phyloP scores from a whole-genome alignment of 2,329 filamentous ascomycete species.

The Aspergillus persii region DNA sequence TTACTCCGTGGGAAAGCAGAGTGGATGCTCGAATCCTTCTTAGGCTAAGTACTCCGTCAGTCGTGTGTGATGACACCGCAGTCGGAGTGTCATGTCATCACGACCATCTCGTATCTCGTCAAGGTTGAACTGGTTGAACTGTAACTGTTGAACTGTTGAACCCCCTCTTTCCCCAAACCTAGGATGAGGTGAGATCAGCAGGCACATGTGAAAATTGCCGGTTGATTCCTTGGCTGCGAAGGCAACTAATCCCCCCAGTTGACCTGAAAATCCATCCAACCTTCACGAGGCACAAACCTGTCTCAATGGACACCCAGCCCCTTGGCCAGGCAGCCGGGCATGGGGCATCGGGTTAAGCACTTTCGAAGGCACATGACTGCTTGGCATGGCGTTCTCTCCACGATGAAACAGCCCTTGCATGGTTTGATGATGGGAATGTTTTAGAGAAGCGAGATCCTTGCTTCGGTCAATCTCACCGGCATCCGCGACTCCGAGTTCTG shows the following conservation, averaged over 20 bases:
- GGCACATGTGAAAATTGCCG: neutral
- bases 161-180: neutral
- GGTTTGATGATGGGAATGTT: neutral
- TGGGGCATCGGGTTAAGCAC: neutral
- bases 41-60: too few species aligned
- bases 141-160: too few species aligned
- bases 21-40: neutral
- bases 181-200: neutral
- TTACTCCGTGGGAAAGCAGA: too few species aligned
- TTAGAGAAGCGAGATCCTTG: neutral
- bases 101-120: neutral
- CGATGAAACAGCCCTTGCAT: neutral
- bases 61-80: neutral
- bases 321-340: neutral
- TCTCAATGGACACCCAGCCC: too few species aligned
- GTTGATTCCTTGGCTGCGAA: neutral
- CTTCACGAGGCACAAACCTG: neutral
- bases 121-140: neutral
- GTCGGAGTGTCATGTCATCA: neutral
- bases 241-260: neutral
- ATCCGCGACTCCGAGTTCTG: neutral
- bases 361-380: neutral
- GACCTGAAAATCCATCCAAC: neutral
- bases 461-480: neutral
- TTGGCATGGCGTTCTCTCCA: neutral